Evolutionary conservation across 2,329 filamentous ascomycete species (phyloP).

Genomic region (Aspergillus fischeri): DNA sequence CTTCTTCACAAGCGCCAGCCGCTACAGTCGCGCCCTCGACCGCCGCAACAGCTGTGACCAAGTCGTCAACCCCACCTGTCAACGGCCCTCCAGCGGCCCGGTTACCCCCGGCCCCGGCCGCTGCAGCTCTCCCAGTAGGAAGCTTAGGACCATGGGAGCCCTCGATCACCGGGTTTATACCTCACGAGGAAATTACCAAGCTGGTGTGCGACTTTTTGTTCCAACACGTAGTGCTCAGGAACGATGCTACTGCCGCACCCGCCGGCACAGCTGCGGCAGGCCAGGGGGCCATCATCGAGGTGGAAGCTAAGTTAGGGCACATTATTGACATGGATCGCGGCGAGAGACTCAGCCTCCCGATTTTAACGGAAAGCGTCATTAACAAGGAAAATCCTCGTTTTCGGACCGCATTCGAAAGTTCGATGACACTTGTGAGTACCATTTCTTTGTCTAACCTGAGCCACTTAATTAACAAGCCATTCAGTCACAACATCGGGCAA

Average conservation of each 20-base stretch:
- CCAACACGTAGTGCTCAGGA: constrained; percentile 62
- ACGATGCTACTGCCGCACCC: constrained; percentile 55
- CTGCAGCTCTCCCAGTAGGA: constrained; percentile 10
- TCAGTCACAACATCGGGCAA: constrained; percentile 71
- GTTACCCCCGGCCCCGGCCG: constrained; percentile 15
- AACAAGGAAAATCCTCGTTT: constrained; percentile 49
- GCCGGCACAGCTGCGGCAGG: constrained; percentile 55
- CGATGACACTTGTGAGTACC: constrained; percentile 75
- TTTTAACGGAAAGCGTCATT: constrained; percentile 68
- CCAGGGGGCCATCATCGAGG: constrained; percentile 73
- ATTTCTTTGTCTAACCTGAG: not conserved
- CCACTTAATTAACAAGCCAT: not conserved
- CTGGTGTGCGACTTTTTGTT: constrained; percentile 78
- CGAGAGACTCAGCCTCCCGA: constrained; percentile 62
- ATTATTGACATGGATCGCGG: constrained; percentile 70
- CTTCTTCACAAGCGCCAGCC: constrained; percentile 12
- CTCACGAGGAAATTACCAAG: constrained; percentile 70
- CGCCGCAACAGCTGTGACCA: constrained; percentile 12
- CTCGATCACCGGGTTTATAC: constrained; percentile 65
- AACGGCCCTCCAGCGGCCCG: constrained; percentile 24
- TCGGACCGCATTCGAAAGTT: constrained; percentile 71
- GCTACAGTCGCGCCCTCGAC: constrained; percentile 15
- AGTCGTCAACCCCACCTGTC: constrained; percentile 21
- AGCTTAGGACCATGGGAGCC: constrained; percentile 46
- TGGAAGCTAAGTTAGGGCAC: constrained; percentile 88